phyloP scores from a whole-genome alignment of 495 filamentous ascomycete genomes.

The Mytilinidion resinicola region DNA sequence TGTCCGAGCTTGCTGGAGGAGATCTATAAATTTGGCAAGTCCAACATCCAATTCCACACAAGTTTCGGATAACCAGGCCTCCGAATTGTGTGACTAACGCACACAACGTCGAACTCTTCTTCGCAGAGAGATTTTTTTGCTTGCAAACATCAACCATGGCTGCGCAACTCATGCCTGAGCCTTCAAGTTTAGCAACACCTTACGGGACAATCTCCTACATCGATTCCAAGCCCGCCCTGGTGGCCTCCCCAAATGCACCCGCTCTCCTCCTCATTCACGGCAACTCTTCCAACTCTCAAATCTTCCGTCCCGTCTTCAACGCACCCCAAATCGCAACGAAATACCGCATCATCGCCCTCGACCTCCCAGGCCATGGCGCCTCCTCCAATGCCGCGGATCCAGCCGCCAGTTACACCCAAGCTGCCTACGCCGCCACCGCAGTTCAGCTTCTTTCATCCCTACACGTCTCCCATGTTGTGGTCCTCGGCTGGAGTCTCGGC shows the following conservation, averaged over 20 bases:
- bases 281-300: constrained; percentile 23
- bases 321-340: not conserved
- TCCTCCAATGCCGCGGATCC: constrained; percentile 20
- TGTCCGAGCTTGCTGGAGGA: too few species aligned
- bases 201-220: constrained; percentile 13
- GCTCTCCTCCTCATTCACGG: constrained; percentile 28
- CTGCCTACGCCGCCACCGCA: constrained; percentile 22
- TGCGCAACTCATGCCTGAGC: not conserved
- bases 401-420: constrained; percentile 11
- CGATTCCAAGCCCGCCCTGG: not conserved
- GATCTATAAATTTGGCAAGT: too few species aligned
- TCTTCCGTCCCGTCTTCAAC: constrained; percentile 16
- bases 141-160: too few species aligned
- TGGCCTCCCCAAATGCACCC: constrained; percentile 2
- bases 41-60: too few species aligned
- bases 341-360: constrained; percentile 21
- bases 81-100: too few species aligned
- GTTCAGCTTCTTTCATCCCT: constrained; percentile 17
- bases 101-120: too few species aligned
- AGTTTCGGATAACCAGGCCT: too few species aligned
- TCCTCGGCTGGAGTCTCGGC: constrained; percentile 28
- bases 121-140: too few species aligned
- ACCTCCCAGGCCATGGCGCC: constrained; percentile 28
- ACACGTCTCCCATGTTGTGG: constrained; percentile 9
- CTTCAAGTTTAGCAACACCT: not conserved